Conservation (phyloP, 352 stramenopile genomes). For the Thraustotheca clavata region DNA sequence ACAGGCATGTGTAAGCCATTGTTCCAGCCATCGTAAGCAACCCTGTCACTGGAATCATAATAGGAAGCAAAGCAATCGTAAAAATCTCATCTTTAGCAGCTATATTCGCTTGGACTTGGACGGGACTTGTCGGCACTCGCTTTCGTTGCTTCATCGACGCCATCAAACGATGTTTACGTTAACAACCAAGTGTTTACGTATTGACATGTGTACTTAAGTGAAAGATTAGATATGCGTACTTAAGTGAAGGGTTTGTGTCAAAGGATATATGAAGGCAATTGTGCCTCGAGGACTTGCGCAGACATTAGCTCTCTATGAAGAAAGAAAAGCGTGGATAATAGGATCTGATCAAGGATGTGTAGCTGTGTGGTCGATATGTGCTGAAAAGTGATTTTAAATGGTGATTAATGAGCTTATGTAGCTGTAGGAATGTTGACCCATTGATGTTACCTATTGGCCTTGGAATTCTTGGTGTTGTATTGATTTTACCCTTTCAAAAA, state of each 20-base stretch:
- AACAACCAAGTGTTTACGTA: background rate
- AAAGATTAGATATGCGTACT: background rate
- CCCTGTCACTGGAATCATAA: conserved; percentile 60
- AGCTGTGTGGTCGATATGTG: background rate
- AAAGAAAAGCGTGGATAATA: background rate
- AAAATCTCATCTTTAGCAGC: conserved; percentile 1
- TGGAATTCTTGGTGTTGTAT: background rate
- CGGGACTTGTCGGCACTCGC: background rate
- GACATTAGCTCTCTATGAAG: background rate
- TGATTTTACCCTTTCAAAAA: background rate
- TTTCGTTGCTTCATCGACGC: conserved; percentile 6
- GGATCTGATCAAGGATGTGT: background rate
- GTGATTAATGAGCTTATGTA: background rate
- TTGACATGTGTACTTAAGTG: background rate
- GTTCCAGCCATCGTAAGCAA: conserved; percentile 67
- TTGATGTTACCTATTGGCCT: background rate
- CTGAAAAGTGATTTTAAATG: background rate
- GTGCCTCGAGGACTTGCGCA: background rate
- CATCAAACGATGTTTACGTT: conserved; percentile 1
- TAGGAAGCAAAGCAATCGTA: conserved; percentile 28
- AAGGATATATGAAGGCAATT: background rate
- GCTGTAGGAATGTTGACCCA: background rate
- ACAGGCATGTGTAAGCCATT: conserved; percentile 51
- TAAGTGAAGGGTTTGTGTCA: background rate
- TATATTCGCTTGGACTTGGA: no score